Percentiles rank a stretch among this genome's conserved stretches.
Evolutionary conservation across 768 basidiomycete genomes (phyloP).

Genomic region (Trametopsis cervina): DNA sequence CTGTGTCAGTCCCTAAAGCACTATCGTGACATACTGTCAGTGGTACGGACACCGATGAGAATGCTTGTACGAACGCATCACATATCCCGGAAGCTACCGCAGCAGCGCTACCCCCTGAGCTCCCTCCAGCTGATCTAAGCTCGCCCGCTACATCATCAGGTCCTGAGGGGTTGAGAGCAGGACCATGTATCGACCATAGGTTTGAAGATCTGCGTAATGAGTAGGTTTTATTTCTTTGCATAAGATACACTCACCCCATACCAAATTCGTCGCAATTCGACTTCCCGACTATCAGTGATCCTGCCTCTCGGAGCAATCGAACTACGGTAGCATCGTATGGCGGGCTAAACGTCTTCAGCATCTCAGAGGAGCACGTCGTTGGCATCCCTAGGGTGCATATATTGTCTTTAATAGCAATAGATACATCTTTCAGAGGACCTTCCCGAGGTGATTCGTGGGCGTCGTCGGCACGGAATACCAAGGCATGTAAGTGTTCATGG

Average conservation of each 20-base stretch:
- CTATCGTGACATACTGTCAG: slow-evolving; percentile 32
- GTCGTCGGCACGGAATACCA: slow-evolving; percentile 30
- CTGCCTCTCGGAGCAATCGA: slow-evolving; percentile 44
- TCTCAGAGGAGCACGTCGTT: slow-evolving; percentile 73
- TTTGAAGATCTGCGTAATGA: slow-evolving; percentile 59
- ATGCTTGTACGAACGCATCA: slow-evolving; percentile 61
- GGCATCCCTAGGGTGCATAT: slow-evolving; percentile 63
- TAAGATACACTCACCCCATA: slow-evolving; percentile 67
- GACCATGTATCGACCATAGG: slow-evolving; percentile 63
- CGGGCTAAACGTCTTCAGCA: slow-evolving; percentile 66
- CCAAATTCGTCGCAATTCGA: slow-evolving; percentile 98
- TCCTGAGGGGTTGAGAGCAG: slow-evolving; percentile 67
- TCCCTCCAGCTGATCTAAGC: slow-evolving; percentile 76
- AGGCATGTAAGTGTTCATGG: slow-evolving; percentile 47
- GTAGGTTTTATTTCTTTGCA: not conserved
- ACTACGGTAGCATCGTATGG: slow-evolving; percentile 90
- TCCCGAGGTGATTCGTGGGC: not conserved
- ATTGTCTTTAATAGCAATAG: slow-evolving; percentile 81
- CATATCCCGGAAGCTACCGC: slow-evolving; percentile 85
- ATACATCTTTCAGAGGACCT: slow-evolving; percentile 31
- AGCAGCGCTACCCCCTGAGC: slow-evolving; percentile 92
- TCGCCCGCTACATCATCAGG: slow-evolving; percentile 22
- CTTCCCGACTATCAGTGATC: slow-evolving; percentile 77
- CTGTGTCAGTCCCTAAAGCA: slow-evolving; percentile 90
- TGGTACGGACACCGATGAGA: slow-evolving; percentile 2